Base-by-base conservation (phyloP, 2,329 filamentous ascomycete genomes). In the Trichoderma afroharzianum region DNA sequence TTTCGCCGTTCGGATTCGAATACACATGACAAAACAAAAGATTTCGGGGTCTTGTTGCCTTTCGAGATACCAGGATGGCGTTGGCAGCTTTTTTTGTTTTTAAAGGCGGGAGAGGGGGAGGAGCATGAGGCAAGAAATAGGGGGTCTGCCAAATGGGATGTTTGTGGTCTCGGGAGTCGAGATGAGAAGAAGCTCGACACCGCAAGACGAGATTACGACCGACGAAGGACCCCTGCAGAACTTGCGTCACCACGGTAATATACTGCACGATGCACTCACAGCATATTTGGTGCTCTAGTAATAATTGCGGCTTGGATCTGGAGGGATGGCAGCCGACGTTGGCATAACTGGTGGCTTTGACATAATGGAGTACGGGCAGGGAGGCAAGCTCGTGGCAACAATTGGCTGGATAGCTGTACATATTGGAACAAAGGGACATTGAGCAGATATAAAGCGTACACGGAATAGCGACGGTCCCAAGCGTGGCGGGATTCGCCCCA, bases 61-160 rank as follows among this genome's bases (percentile, higher is more conserved):
- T 79, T 80, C 76, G 76, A 81, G 79, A 81, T 81, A 81, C 79
- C 80, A 81, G 79, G 79, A 79, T 76, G 80, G 79, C 79, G 80
- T 81, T 81, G 74, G 73, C 74, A 77, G 73, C 76, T 74, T 77
- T 78, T 77, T 62, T 74, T 74, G 74, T 78, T 75, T 70, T 18
- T 6, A 15, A 33, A n/a, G 66, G 57, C 36, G 18, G 57, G 63
- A n/a, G 39, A 8, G 63, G 26, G 66, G 57, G 36, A 26, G 57
- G 36, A 26, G 57, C 57, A 69, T 62, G 28, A 26, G 57, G 66
- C 66, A 62, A 62, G 55, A 28, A 68, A 67, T 58, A 24, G 33
- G 55, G 47, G 53, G n/a, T 36, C 4, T 7, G 33, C 11, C 24
- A 18, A 43, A 12, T 12, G 36, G 55, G 15, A 7, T 47, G 26